Conservation (phyloP, 2,329 filamentous ascomycete species). For the Trematosphaeria pertusa region DNA sequence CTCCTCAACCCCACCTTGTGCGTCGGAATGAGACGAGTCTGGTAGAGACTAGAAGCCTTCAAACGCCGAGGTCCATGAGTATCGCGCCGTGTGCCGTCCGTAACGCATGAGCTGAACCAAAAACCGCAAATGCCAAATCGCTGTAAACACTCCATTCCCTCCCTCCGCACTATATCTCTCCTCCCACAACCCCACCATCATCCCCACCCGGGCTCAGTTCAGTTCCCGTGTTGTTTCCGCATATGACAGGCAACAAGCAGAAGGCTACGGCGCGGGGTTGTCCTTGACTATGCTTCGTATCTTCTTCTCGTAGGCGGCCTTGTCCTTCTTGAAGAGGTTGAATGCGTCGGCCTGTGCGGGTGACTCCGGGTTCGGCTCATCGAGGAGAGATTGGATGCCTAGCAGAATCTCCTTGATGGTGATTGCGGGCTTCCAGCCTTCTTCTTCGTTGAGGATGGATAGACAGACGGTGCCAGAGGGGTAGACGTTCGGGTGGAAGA, state of each 20-base stretch:
- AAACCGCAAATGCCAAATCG: not conserved
- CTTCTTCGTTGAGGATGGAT: constrained; percentile 96
- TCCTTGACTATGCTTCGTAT: constrained; percentile 87
- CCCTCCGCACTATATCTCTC: not conserved
- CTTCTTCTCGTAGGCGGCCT: constrained; percentile 84
- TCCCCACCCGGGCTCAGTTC: not conserved
- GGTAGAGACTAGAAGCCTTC: constrained; percentile 1
- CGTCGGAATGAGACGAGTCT: constrained; percentile 3
- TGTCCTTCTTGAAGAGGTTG: constrained; percentile 93
- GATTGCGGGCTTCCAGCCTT: constrained; percentile 98
- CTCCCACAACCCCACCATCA: not conserved
- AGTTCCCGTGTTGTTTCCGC: no score
- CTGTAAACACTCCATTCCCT: not conserved
- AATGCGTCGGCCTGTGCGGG: constrained; percentile 97
- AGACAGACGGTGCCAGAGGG: constrained; percentile 97
- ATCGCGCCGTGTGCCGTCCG: not conserved
- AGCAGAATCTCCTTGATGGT: constrained; percentile 98
- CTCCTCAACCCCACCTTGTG: no score
- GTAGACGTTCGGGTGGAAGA: constrained; percentile 99
- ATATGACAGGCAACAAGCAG: no score
- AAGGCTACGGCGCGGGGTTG: constrained; percentile 74
- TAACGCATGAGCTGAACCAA: not conserved
- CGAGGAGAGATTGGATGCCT: constrained; percentile 92
- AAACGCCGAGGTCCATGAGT: constrained; percentile 6
- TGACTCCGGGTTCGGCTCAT: constrained; percentile 96